Evolutionary conservation across 805 yeast genomes (phyloP).

Genomic region (Candida tammaniensis): DNA sequence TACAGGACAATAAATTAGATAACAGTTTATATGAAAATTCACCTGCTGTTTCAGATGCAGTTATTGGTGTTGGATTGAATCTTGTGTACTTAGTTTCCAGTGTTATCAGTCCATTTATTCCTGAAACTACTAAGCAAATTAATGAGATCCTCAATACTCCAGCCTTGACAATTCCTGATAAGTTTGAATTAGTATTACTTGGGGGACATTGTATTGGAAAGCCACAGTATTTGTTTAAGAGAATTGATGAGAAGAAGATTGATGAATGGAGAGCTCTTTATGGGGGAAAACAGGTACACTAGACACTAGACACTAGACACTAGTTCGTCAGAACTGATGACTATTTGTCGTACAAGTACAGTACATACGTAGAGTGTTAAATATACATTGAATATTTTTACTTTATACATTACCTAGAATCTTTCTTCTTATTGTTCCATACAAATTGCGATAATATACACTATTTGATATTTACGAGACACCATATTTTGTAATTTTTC

Average conservation of each 20-base stretch:
- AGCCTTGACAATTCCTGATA: constrained; percentile 69
- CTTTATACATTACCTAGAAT: too few relatives aligned
- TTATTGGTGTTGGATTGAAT: constrained; percentile 87
- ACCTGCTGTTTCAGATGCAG: constrained; percentile 86
- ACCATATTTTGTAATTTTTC: too few relatives aligned
- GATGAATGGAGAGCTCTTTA: constrained; percentile 83
- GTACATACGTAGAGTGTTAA: not conserved
- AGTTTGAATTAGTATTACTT: constrained; percentile 63
- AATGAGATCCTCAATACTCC: constrained; percentile 82
- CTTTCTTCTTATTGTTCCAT: too few relatives aligned
- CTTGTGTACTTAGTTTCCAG: constrained; percentile 83
- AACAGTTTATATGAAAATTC: constrained; percentile 73
- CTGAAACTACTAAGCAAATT: constrained; percentile 71
- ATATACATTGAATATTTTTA: too few relatives aligned
- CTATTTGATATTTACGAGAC: too few relatives aligned
- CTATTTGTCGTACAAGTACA: not conserved
- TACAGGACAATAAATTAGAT: constrained; percentile 95
- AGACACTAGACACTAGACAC: too few relatives aligned
- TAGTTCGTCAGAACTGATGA: too few relatives aligned
- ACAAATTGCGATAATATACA: too few relatives aligned
- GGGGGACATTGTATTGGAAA: constrained; percentile 87
- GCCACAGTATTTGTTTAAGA: constrained; percentile 86
- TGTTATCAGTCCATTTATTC: constrained; percentile 84
- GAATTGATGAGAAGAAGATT: constrained; percentile 87
- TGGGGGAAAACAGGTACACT: constrained; percentile 66